Evolutionary conservation across 2,329 filamentous ascomycete species (phyloP), one percentile per base, ranked within the genome.

Genomic region (Claviceps pusilla): DNA sequence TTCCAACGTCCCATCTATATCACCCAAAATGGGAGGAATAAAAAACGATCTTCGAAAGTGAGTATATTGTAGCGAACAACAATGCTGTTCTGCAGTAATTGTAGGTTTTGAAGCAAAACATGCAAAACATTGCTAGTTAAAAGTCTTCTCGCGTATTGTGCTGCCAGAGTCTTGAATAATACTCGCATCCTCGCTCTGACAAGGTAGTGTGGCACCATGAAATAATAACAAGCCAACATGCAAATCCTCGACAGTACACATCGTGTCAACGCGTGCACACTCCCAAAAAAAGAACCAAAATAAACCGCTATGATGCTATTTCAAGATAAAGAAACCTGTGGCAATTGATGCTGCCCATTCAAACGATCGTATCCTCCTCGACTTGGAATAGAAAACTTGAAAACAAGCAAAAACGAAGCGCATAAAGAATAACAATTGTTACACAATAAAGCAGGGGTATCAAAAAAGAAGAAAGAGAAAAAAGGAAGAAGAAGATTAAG

Each of bases 381-480:
- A 31, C 45, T 37, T 14, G 31, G 33, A 31, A 16, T 31, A 48
- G 12, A 42, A 33, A 37, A 46, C 35, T 33, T 10, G 14, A 11
- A 51, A 2, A 19, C 16, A 12, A 37, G 48, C 7, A 35, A 10
- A 28, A 48, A 48, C n/a, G 12, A 3, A 31, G 10, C 37, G 41
- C 31, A 50, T n/a, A 2, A 47, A 48, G 29, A 53, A 33, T 33
- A 19, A 33, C 31, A 19, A 24, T 24, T 45, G 11, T 37, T 42
- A 39, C 9, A 56, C 24, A 45, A 53, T 51, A 37, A 51, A 55
- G 14, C 51, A 56, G 53, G 54, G 52, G 47, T 50, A 58, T 55
- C 45, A 57, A 57, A 54, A 53, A 53, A 47, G 6, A 53, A 50
- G 45, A 51, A 50, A 51, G 42, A n/a, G 48, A 50, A 52, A 48